Evolutionary conservation across 2,329 filamentous ascomycete species (phyloP), one percentile per base, ranked within the genome.

Genomic region (Blastomyces emzantsi): DNA sequence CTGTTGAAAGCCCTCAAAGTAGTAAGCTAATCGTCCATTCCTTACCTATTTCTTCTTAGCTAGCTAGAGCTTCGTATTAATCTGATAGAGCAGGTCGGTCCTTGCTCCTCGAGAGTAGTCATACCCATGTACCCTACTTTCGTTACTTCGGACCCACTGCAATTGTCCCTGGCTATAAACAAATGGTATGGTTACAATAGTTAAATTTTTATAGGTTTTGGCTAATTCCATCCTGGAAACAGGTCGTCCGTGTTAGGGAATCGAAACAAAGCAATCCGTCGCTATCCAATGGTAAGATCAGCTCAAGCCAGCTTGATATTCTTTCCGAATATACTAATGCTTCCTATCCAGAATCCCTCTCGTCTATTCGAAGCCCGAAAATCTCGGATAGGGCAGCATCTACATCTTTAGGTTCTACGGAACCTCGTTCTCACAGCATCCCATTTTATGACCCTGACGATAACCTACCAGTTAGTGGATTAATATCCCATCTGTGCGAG

Each of bases 131-230:
- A 67, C 91, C 91, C 0, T 96, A 94, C 73, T 96, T 96, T 70
- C 83, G 92, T 65, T 96, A 94, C 75, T 94, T 96, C 72, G 92
- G 91, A 0, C 90, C 90, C 0, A 96, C 92, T 0, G 92, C 91
- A 66, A 96, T 96, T 71, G 90, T 94, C 61, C 91, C 91, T 1
- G 91, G 91, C 28, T 95, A 92, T 78, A 95, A 95, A 75, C 90
- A 95, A 74, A 95, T 95, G 90, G 90, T 95, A 33, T 25, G 69
- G 57, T 55, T n/a, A 43, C n/a, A 8, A 55, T 8, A 36, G 39
- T 19, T 28, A 2, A 43, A 54, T 8, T 54, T 17, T 17, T 56
- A 6, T 62, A 6, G n/a, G 25, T 43, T 51, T 41, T 47, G 58
- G 60, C 70, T 73, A 62, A 73, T 63, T 6, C n/a, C 87, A 89